A percentile compares a stretch with the other conserved stretches of the same genome.
phyloP scores from a whole-genome alignment of 345 rosid genomes.

The Sapria himalayana region DNA sequence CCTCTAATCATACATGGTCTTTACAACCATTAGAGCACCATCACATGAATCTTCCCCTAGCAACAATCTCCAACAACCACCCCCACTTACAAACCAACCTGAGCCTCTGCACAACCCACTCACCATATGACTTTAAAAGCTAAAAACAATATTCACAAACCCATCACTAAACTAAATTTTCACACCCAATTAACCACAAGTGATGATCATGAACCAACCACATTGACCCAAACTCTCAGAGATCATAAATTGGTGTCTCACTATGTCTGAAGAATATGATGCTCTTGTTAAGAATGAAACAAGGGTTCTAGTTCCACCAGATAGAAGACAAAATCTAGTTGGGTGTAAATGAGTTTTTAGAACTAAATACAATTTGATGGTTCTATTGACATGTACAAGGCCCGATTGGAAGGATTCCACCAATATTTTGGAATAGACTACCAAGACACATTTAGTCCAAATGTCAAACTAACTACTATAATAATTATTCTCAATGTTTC shows the following conservation, averaged over 20 bases:
- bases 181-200: background rate
- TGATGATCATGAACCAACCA: background rate
- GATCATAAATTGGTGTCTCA: background rate
- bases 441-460: background rate
- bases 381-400: background rate
- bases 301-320: background rate
- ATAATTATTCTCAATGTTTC: too few relatives aligned
- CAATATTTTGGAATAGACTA: too few relatives aligned
- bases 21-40: background rate
- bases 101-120: background rate
- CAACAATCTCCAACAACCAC: background rate
- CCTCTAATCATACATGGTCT: background rate
- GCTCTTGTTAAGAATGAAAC: background rate
- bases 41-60: background rate
- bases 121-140: background rate
- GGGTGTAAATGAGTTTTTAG: too few relatives aligned
- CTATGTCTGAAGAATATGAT: background rate
- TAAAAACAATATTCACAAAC: background rate
- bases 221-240: background rate
- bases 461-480: background rate
- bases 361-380: background rate
- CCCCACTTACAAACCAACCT: background rate
- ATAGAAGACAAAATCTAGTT: too few relatives aligned
- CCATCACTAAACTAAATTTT: background rate
- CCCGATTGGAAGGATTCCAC: too few relatives aligned